Base-by-base conservation (phyloP, 1,284 basidiomycete genomes). In the Polyporus tsugae region DNA sequence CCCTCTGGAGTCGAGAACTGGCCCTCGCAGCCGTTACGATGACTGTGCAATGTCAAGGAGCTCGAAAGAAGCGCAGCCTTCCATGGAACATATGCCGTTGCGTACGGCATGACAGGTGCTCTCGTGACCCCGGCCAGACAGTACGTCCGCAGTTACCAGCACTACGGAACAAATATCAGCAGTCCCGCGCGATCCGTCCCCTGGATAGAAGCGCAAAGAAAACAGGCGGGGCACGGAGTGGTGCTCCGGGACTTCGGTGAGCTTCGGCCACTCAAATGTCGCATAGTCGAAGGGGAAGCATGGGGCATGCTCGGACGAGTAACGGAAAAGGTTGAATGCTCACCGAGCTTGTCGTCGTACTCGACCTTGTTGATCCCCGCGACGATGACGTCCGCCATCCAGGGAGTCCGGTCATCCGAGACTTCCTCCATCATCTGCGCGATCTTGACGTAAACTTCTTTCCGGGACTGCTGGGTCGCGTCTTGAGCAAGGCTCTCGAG, bases 381-480 rank as follows among this genome's bases (percentile, higher is more conserved):
- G 25, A 93, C 84, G 49, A 94, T 83, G 10, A 92, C 86, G 75
- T 94, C 93, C 0, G 91, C 91, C 83, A 93, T 88, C 87, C 89
- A 91, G 9, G 87, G 84, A 0, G 89, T 86, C 35, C 87, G 81
- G 10, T 86, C 83, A 69, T 87, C 85, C 0, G 87, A 83, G 11
- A 89, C 84, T 42, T 92, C 91, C 69, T 92, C 90, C 15, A 88
- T 78, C 77, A 93, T 89, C 33, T 80, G 81, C 3, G 89, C 83
- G 63, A 92, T 86, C 79, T 89, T 91, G 73, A 84, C 77, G 79
- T 89, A 92, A 7, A 85, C 86, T 41, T 92, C 90, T 69, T 86
- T 86, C 67, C 86, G 82, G 35, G 84, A 78, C 59, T 85, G 83
- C 70, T 88, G 88, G 2, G 83, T 78, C 0, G 88, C 85, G 70